Base-by-base conservation (phyloP, 208 protist genomes). In the Trypanosoma grayi region DNA sequence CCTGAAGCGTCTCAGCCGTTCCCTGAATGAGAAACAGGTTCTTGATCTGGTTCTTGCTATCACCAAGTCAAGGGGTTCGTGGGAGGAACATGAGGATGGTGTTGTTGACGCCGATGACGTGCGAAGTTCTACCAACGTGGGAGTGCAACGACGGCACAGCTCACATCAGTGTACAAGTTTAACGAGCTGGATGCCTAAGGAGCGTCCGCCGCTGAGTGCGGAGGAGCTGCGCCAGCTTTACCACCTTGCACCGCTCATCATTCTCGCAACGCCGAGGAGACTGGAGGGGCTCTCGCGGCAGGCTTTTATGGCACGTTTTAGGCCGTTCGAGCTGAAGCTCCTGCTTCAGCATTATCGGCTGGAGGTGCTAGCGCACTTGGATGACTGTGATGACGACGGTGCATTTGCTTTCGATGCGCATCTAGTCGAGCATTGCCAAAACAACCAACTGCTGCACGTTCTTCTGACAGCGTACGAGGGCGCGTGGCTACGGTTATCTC, bases 241-340 rank as follows among this genome's bases (percentile, higher is more conserved):
- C 18, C 59, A 67, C 36, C 22, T 82, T 20, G 83, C 83, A 37
- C 77, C 79, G 10, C 51, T 77, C 6, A 48, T 90, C 58, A 31
- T 83, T 13, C 43, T 87, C 22, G 61, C 74, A 11, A 70, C 75
- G 18, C 34, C 76, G 18, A 66, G 68, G n/a, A 77, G 70, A 53
- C 60, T 88, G 10, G 81, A 92, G 47, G 34, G 47, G 24, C 69
- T 92, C 13, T 60, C 74, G 2, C 43, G 30, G 24, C 51, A 59
- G 9, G 65, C 66, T 20, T 75, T 92, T 44, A 41, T 44, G 9
- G 72, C 60, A 46, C 63, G 64, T 18, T 80, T 83, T 47, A 31
- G 45, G n/a, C 62, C 74, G 2, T 80, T 77, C 55, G 73, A 84
- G 36, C 73, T 92, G 24, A 73, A 73, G 36, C 57, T 80, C 7